A percentile compares a stretch with the other conserved stretches of the same genome.
phyloP scores from a whole-genome alignment of 768 basidiomycete genomes.

The Tylopilus rubrobrunneus region DNA sequence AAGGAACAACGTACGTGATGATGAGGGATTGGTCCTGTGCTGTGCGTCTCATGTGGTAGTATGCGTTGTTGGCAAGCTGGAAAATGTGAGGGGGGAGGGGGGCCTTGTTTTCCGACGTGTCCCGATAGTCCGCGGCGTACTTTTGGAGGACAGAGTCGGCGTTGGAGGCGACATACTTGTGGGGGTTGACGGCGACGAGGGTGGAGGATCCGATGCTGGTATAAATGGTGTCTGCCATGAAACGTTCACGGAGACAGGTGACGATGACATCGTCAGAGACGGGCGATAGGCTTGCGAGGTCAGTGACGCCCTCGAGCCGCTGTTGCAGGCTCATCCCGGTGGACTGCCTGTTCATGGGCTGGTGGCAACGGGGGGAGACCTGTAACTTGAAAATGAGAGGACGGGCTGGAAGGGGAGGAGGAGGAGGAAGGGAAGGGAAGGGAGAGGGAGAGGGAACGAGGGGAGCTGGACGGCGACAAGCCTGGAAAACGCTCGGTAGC shows the following conservation, averaged over 20 bases:
- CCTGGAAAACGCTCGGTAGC: constrained; percentile 20
- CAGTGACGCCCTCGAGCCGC: constrained; percentile 66
- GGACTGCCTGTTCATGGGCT: constrained; percentile 41
- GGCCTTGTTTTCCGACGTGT: constrained; percentile 60
- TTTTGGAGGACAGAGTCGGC: constrained; percentile 81
- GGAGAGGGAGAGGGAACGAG: not conserved
- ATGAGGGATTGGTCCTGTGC: constrained; percentile 89
- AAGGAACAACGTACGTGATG: constrained; percentile 57
- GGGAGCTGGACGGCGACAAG: constrained; percentile 12
- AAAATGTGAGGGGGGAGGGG: constrained; percentile 84
- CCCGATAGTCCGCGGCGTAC: constrained; percentile 83
- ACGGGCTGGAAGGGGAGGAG: too few relatives aligned
- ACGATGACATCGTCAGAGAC: constrained; percentile 83
- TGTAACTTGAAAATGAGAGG: not conserved
- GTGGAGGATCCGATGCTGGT: constrained; percentile 66
- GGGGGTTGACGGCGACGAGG: constrained; percentile 87
- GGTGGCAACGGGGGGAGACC: not conserved
- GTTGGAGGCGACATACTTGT: constrained; percentile 83
- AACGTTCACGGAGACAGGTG: constrained; percentile 79
- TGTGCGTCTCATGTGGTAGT: constrained; percentile 95
- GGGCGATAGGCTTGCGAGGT: constrained; percentile 64
- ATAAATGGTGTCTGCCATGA: constrained; percentile 81
- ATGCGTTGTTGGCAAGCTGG: constrained; percentile 84
- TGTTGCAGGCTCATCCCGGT: constrained; percentile 49
- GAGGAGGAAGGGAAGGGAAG: not conserved